Evolutionary conservation across 306 rosid genomes (phyloP).

Genomic region (Ceratonia siliqua): DNA sequence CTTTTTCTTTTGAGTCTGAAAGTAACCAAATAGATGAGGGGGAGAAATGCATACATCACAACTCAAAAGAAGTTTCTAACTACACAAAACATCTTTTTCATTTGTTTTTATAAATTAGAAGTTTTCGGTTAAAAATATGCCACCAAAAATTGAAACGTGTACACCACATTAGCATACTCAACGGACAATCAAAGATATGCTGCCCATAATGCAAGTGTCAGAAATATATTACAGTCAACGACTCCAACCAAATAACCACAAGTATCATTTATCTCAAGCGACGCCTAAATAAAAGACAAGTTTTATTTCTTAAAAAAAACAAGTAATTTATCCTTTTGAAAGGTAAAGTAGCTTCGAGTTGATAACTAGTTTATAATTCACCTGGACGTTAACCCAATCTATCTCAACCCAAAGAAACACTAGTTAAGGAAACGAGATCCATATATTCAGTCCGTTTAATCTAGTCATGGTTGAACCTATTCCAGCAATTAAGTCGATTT

Average conservation of each 20-base stretch:
- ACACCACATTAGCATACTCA: neutral
- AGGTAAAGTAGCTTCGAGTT: neutral
- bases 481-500: neutral
- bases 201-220: neutral
- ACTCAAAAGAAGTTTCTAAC: neutral
- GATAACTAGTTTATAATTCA: neutral
- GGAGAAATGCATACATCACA: neutral
- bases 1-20: constrained; percentile 39
- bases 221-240: constrained; percentile 2
- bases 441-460: neutral
- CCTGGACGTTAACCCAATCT: neutral
- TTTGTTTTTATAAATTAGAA: neutral
- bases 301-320: neutral
- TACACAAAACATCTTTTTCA: neutral
- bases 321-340: neutral
- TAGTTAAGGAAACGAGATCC: neutral
- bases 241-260: neutral
- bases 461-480: neutral
- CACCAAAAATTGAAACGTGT: neutral
- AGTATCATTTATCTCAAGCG: neutral
- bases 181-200: neutral
- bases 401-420: neutral
- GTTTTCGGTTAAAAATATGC: neutral
- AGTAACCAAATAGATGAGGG: neutral
- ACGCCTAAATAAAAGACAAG: neutral